Evolutionary conservation across 2,329 filamentous ascomycete genomes (phyloP).

Genomic region (Trichothecium roseum): DNA sequence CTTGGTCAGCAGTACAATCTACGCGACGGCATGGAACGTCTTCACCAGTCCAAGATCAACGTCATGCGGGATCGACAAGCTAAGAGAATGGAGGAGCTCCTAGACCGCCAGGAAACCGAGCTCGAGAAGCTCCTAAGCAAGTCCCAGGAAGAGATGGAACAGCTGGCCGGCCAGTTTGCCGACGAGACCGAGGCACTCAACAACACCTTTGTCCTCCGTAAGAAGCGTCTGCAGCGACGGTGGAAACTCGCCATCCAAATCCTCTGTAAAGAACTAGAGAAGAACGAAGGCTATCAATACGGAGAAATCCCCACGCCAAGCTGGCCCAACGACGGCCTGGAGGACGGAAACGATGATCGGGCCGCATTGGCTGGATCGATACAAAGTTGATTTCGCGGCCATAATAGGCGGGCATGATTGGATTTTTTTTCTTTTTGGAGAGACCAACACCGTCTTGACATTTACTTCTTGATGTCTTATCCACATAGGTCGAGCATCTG

Average conservation of each 20-base stretch:
- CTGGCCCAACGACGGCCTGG: conserved; percentile 15
- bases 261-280: conserved; percentile 40
- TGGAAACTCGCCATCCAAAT: conserved; percentile 46
- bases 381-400: no score
- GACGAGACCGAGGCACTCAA: conserved; percentile 40
- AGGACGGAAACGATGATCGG: neutral
- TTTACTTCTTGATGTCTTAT: no score
- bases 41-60: conserved; percentile 52
- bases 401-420: no score
- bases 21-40: conserved; percentile 46
- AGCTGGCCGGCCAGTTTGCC: conserved; percentile 33
- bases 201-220: conserved; percentile 33
- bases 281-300: conserved; percentile 30
- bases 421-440: no score
- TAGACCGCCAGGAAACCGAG: conserved; percentile 43
- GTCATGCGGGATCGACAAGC: conserved; percentile 55
- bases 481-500: no score
- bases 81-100: conserved; percentile 49
- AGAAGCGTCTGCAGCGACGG: conserved; percentile 30
- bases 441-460: no score
- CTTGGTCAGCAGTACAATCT: conserved; percentile 51
- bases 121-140: conserved; percentile 32
- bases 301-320: conserved; percentile 20
- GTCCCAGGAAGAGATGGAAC: conserved; percentile 36
- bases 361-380: no score